These are phyloP conservation scores for Cyclostephanos tholiformis DNA, from an alignment of 108 stramenopile species.

Conservation along the genomic window DNA sequence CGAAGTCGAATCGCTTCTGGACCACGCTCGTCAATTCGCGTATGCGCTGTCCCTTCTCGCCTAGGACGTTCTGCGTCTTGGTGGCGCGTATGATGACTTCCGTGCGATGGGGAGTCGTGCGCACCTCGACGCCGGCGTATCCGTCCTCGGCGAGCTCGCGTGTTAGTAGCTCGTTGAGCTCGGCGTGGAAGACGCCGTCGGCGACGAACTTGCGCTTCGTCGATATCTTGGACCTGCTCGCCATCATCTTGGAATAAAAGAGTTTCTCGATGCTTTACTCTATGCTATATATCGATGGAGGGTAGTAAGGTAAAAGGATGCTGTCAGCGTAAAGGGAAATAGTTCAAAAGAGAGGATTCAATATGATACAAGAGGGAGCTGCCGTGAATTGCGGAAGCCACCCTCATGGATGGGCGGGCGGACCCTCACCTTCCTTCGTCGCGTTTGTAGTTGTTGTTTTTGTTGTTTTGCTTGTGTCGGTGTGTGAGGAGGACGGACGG, in stretches of 20 bases:
- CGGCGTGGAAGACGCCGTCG: constrained; percentile 99
- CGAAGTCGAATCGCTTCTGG: constrained; percentile 99
- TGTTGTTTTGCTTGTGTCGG: no score
- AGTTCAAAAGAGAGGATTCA: not conserved
- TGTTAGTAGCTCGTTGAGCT: constrained; percentile 98
- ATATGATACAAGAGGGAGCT: not conserved
- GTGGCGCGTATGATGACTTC: constrained; percentile 99
- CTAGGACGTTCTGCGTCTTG: constrained; percentile 98
- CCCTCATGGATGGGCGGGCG: no score
- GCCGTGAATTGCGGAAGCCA: not conserved
- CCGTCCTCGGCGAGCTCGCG: constrained; percentile 98
- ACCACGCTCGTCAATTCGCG: constrained; percentile 98
- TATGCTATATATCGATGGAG: not conserved
- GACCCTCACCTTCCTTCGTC: not conserved
- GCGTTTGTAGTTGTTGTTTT: no score
- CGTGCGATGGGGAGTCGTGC: constrained; percentile 97
- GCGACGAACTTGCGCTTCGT: constrained; percentile 99
- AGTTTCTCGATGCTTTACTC: constrained; percentile 12
- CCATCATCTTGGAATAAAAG: constrained; percentile 47
- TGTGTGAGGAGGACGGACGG: no score
- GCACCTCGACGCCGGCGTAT: constrained; percentile 99
- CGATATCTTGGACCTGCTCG: constrained; percentile 78
- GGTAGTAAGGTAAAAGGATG: not conserved
- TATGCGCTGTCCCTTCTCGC: constrained; percentile 99
- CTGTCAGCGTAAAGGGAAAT: no score